Percentiles rank a stretch among this genome's conserved stretches.
These are phyloP conservation scores for Suillus cothurnatus DNA, from an alignment of 768 basidiomycete species.

Conservation along the genomic window DNA sequence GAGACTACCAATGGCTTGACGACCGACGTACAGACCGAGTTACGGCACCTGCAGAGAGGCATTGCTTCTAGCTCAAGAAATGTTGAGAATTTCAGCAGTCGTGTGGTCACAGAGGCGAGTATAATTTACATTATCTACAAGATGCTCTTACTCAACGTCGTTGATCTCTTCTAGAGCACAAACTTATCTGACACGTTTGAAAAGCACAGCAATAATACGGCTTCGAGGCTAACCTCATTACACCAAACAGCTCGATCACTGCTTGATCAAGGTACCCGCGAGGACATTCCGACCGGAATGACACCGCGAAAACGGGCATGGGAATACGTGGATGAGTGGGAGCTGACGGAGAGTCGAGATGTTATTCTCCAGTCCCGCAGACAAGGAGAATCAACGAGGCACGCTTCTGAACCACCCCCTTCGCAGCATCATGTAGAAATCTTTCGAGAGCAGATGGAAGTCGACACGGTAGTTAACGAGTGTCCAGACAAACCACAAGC, in stretches of 20 bases:
- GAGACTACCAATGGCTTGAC: constrained; percentile 56
- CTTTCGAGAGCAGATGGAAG: constrained; percentile 33
- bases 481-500: constrained; percentile 11
- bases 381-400: constrained; percentile 32
- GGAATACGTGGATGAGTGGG: constrained; percentile 73
- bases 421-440: constrained; percentile 31
- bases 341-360: constrained; percentile 65
- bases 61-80: constrained; percentile 52
- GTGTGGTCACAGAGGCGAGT: constrained; percentile 56
- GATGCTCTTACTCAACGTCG: not conserved
- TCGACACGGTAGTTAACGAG: constrained; percentile 16
- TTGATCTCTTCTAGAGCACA: constrained; percentile 38
- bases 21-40: constrained; percentile 53
- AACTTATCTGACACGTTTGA: constrained; percentile 43
- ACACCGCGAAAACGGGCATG: constrained; percentile 79
- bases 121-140: not conserved
- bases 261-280: constrained; percentile 56
- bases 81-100: constrained; percentile 43
- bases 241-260: constrained; percentile 54
- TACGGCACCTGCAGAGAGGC: constrained; percentile 51
- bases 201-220: constrained; percentile 45
- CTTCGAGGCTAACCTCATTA: constrained; percentile 48
- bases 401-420: constrained; percentile 38
- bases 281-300: constrained; percentile 67
- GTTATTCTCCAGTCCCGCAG: constrained; percentile 57